Conservation (phyloP, 2,329 filamentous ascomycete species). For the Alternaria gansuensis region DNA sequence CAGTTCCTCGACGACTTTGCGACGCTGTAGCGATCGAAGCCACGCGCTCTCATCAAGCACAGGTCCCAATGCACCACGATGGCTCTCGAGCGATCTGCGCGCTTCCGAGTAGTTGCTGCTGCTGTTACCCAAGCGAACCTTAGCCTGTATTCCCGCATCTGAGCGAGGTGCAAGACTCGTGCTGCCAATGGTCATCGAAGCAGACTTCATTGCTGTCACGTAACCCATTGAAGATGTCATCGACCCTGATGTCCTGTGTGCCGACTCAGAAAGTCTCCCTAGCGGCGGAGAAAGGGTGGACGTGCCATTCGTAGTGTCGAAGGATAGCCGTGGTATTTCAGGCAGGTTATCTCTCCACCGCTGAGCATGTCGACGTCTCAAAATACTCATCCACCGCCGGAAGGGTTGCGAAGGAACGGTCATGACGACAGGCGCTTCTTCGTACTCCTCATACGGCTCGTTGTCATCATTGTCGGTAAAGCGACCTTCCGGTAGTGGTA, state of each 20-base stretch:
- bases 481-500: slow-evolving; percentile 38
- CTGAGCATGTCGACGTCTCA: slow-evolving; percentile 65
- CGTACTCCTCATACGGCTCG: slow-evolving; percentile 19
- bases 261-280: slow-evolving; percentile 22
- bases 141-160: slow-evolving; percentile 67
- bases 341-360: slow-evolving; percentile 50
- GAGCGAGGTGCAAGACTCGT: slow-evolving; percentile 71
- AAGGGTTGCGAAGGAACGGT: slow-evolving; percentile 61
- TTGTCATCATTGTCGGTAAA: slow-evolving; percentile 32
- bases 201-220: slow-evolving; percentile 81
- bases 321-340: slow-evolving; percentile 48
- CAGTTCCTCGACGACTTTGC: slow-evolving; percentile 84
- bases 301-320: slow-evolving; percentile 40
- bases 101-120: slow-evolving; percentile 67
- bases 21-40: slow-evolving; percentile 76
- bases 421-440: not conserved
- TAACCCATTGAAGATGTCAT: slow-evolving; percentile 81
- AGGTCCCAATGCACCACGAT: slow-evolving; percentile 55
- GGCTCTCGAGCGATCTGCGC: slow-evolving; percentile 69
- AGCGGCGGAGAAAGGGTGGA: slow-evolving; percentile 22
- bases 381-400: slow-evolving; percentile 75
- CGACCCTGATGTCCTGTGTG: slow-evolving; percentile 60
- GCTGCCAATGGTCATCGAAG: slow-evolving; percentile 78
- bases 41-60: slow-evolving; percentile 73
- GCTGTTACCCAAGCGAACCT: slow-evolving; percentile 66